Conservation (phyloP, 768 basidiomycete species). For the Tricholomella constricta region DNA sequence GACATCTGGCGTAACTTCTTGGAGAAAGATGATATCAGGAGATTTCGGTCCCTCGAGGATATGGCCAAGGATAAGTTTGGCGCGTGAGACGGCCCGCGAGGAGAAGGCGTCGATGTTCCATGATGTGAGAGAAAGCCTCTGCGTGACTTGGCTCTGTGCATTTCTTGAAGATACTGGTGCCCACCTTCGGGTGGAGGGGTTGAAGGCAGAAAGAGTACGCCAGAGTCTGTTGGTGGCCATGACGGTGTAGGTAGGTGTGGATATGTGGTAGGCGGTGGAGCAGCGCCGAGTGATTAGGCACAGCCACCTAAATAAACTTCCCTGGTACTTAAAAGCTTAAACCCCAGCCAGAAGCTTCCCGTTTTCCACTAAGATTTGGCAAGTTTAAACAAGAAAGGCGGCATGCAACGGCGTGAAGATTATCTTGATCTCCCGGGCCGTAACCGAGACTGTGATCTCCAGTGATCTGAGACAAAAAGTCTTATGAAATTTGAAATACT, state of each 20-base stretch:
- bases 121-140: constrained; percentile 32
- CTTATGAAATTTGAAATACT: constrained; percentile 3
- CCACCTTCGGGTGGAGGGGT: constrained; percentile 24
- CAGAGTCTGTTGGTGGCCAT: not conserved
- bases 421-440: not conserved
- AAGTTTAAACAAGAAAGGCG: too few species aligned
- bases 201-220: constrained; percentile 24
- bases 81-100: constrained; percentile 30
- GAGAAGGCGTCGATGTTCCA: constrained; percentile 40
- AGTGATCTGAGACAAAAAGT: constrained; percentile 3
- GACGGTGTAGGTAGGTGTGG: too few species aligned
- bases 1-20: constrained; percentile 37
- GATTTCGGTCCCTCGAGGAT: constrained; percentile 31
- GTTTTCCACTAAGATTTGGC: too few species aligned
- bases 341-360: too few species aligned
- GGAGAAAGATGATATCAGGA: constrained; percentile 41
- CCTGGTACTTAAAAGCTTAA: not conserved
- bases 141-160: constrained; percentile 8
- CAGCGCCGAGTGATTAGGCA: too few species aligned
- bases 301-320: too few species aligned
- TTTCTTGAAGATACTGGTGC: constrained; percentile 23
- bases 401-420: too few species aligned
- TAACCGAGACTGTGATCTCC: not conserved
- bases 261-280: too few species aligned
- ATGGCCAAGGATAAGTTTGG: constrained; percentile 34